A percentile compares a stretch with the other conserved stretches of the same genome.
These are phyloP conservation scores for Candida verbasci DNA, from an alignment of 805 yeast genomes.

Conservation along the genomic window DNA sequence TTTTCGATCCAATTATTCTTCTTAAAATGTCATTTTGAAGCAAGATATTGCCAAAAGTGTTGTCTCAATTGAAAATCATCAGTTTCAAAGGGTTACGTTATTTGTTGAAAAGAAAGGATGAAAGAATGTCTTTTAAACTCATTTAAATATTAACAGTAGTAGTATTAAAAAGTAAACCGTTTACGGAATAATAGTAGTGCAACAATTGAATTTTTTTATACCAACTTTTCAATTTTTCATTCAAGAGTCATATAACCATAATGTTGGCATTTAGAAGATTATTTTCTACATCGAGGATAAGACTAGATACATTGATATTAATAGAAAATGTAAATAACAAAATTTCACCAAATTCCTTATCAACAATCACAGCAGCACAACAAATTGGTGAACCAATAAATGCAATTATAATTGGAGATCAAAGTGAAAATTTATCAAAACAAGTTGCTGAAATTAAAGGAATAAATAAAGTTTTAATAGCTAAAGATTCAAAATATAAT, in stretches of 20 bases:
- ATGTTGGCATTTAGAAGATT: constrained; percentile 30
- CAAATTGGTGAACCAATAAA: constrained; percentile 73
- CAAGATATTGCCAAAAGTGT: no score
- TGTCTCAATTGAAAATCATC: no score
- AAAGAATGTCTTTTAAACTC: no score
- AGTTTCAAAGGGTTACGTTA: no score
- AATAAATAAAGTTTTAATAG: constrained; percentile 53
- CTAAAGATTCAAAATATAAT: constrained; percentile 55
- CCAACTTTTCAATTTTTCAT: neutral
- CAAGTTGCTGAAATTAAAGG: constrained; percentile 50
- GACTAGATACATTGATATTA: constrained; percentile 60
- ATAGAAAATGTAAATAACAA: constrained; percentile 58
- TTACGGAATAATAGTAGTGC: constrained; percentile 5
- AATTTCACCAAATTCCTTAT: constrained; percentile 64
- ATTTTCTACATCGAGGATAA: constrained; percentile 36
- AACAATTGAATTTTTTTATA: no score
- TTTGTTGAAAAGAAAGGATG: no score
- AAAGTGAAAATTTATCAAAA: constrained; percentile 44
- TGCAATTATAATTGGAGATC: constrained; percentile 71
- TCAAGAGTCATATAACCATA: neutral
- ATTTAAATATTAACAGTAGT: no score
- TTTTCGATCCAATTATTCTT: no score
- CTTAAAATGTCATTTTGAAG: no score
- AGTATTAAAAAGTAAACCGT: no score
- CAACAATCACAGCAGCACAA: constrained; percentile 73